Evolutionary conservation across 352 stramenopile genomes (phyloP).

Genomic region (Globisporangium lucens): DNA sequence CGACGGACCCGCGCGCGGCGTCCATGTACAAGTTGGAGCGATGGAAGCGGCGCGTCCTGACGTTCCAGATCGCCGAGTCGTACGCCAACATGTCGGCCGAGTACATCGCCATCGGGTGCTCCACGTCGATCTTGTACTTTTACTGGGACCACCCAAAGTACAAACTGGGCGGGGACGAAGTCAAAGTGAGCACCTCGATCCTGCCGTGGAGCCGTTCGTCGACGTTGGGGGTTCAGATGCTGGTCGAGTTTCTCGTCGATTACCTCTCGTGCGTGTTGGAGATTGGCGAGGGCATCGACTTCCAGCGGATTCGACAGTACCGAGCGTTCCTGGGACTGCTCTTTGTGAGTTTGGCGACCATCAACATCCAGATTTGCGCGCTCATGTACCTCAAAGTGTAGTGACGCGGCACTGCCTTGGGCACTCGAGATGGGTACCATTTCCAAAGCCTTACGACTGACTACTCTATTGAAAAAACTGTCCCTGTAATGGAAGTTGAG

Average conservation of each 20-base stretch:
- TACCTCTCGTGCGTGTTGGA: constrained; percentile 20
- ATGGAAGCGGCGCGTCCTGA: constrained; percentile 27
- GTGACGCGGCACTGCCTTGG: not conserved
- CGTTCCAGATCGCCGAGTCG: constrained; percentile 33
- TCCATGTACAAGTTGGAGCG: constrained; percentile 16
- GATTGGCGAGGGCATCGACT: constrained; percentile 10
- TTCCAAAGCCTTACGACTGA: too few relatives aligned
- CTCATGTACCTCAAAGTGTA: constrained; percentile 11
- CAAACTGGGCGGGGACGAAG: not conserved
- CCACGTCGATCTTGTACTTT: constrained; percentile 38
- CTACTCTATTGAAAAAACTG: too few relatives aligned
- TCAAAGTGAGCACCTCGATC: not conserved
- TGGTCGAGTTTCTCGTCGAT: constrained; percentile 14
- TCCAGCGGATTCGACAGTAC: constrained; percentile 1
- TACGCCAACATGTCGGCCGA: constrained; percentile 51
- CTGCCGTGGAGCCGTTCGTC: not conserved
- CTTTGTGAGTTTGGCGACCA: constrained; percentile 4
- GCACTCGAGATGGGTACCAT: too few relatives aligned
- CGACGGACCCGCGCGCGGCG: not conserved
- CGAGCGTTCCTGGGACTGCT: constrained; percentile 11
- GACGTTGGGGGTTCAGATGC: constrained; percentile 6
- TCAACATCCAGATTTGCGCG: constrained; percentile 15
- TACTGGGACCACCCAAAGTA: constrained; percentile 37
- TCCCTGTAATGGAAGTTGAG: too few relatives aligned
- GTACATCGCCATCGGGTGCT: constrained; percentile 49